Conservation (phyloP, 208 protist species). For the Leishmania tropica region DNA sequence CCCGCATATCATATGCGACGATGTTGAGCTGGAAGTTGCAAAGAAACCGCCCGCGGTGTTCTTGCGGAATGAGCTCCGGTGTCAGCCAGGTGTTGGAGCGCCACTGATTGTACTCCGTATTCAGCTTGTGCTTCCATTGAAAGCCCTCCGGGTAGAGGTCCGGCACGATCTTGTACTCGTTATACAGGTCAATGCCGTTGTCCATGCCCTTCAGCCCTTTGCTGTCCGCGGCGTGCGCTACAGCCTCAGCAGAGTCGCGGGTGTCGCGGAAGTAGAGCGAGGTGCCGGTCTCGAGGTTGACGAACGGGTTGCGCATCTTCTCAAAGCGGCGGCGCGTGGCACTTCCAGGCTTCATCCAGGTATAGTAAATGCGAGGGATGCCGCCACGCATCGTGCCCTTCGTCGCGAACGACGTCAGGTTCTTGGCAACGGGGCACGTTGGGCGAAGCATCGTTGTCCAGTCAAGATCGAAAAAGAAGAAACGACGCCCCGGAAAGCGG, state of each 20-base stretch:
- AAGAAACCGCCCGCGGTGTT: constrained; percentile 92
- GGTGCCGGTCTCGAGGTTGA: constrained; percentile 90
- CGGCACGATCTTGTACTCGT: constrained; percentile 93
- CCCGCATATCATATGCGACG: constrained; percentile 91
- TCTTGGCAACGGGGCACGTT: constrained; percentile 53
- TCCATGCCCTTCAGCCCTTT: constrained; percentile 94
- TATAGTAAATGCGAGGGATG: constrained; percentile 93
- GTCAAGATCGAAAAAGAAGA: neutral
- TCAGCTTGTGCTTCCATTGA: constrained; percentile 94
- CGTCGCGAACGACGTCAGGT: constrained; percentile 86
- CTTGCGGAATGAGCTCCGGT: constrained; percentile 90
- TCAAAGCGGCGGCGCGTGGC: constrained; percentile 91
- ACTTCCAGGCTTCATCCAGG: constrained; percentile 92
- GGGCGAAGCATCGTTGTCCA: constrained; percentile 49
- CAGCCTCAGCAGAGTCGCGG: constrained; percentile 84
- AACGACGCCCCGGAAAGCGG: neutral
- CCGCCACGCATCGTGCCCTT: constrained; percentile 93
- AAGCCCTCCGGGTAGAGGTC: constrained; percentile 94
- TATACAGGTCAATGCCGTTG: constrained; percentile 91
- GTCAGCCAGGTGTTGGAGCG: constrained; percentile 94
- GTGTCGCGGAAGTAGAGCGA: constrained; percentile 94
- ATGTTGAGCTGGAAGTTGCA: constrained; percentile 95
- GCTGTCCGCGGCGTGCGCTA: constrained; percentile 83
- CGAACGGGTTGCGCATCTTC: constrained; percentile 95
- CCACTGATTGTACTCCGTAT: constrained; percentile 95